phyloP scores from a whole-genome alignment of 2,329 filamentous ascomycete genomes.

The Alternaria brassicae region DNA sequence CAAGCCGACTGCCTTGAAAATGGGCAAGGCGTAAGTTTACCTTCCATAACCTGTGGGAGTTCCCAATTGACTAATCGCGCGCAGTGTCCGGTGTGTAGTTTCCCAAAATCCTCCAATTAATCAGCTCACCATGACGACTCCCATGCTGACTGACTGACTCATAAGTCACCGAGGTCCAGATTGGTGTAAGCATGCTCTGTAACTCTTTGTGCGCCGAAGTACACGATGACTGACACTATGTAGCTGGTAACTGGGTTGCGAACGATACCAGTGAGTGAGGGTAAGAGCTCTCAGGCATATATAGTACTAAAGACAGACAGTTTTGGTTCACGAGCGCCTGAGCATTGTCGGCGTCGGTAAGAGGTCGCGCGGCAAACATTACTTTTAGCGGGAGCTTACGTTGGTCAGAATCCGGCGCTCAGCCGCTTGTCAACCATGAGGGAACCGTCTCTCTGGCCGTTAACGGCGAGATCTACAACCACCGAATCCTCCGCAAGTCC shows the following conservation, averaged over 20 bases:
- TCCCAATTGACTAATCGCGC: constrained; percentile 46
- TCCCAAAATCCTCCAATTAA: neutral
- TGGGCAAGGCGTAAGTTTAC: constrained; percentile 85
- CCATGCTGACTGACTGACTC: neutral
- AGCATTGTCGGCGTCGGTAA: constrained; percentile 96
- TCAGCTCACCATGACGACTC: neutral
- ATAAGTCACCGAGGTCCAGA: constrained; percentile 88
- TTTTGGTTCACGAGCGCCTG: constrained; percentile 96
- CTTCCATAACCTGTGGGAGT: neutral
- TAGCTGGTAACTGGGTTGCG: constrained; percentile 85
- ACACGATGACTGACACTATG: constrained; percentile 43
- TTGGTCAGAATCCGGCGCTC: constrained; percentile 82
- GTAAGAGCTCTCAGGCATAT: neutral
- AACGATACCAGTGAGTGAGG: constrained; percentile 81
- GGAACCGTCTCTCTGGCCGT: constrained; percentile 88
- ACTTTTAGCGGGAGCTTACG: constrained; percentile 27
- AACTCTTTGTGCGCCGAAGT: constrained; percentile 37
- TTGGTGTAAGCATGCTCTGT: constrained; percentile 77
- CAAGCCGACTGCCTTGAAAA: constrained; percentile 91
- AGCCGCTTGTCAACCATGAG: constrained; percentile 93
- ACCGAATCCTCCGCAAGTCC: constrained; percentile 88
- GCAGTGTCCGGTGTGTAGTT: constrained; percentile 70
- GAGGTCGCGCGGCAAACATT: constrained; percentile 48
- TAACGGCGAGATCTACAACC: constrained; percentile 99
- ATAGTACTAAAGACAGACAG: constrained; percentile 38